Base-by-base conservation (phyloP, 2,329 filamentous ascomycete species). In the Hypoxylon sp. region DNA sequence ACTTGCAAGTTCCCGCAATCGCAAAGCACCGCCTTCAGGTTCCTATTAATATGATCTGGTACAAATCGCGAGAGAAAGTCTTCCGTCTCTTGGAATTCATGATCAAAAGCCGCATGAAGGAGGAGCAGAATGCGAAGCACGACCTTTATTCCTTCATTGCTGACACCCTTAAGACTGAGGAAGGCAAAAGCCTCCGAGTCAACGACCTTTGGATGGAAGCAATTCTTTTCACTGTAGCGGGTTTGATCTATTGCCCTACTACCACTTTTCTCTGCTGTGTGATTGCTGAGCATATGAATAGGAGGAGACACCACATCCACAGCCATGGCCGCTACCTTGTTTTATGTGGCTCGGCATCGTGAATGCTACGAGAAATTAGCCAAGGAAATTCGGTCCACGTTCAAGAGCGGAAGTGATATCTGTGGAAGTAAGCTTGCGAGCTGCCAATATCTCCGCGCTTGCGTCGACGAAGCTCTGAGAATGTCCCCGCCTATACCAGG, bases 151-250 rank as follows among this genome's bases (percentile, higher is more conserved):
- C 72, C 3, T 63, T 70, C 30, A 52, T 72, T 3, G 66, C 67
- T 1, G 58, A 67, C 10, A 50, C 23, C 1, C 21, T 73, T 5
- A 67, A 56, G n/a, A 60, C 60, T 43, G 60, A 53, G 14, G 63
- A 66, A 6, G 58, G 28, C 7, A 30, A 58, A 19, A 34, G 50
- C 21, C 55, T 72, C 10, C 56, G 46, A 13, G 34, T 61, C 5
- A 58, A 58, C 32, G 82, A 84, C 56, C 78, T 85, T 11, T 83
- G 82, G 80, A 80, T 79, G 14, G 82, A 84, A 65, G 81, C 82
- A 2, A 82, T 83, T 52, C 79, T 82, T 1, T 78, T 85, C 53
- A 60, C 66, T 19, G 50, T 66, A 30, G 68, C 66, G 23, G 66
- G 71, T 64, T 30, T 38, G 67, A 23, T 58, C 19, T 21, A 21